Conservation (phyloP, 371 early-diverging fungal species). For the Blyttiomyces sp. region DNA sequence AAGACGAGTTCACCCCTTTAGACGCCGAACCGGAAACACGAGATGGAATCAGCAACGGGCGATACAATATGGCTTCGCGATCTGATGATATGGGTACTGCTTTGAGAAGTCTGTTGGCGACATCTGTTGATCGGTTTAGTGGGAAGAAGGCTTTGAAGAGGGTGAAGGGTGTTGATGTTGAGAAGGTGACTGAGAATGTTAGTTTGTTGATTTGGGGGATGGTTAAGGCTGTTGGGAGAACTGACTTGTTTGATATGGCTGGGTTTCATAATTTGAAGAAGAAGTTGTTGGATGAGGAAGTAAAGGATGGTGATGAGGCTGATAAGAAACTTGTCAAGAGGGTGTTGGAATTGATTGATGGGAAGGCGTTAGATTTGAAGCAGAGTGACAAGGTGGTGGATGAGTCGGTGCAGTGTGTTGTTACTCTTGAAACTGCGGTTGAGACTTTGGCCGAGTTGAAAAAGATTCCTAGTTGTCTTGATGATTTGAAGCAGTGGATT, state of each 20-base stretch:
- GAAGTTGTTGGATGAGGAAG: background rate
- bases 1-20: slow-evolving; percentile 2
- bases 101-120: background rate
- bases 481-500: slow-evolving; percentile 12
- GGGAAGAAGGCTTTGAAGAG: slow-evolving; percentile 6
- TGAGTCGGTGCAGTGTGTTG: slow-evolving; percentile 4
- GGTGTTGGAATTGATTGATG: background rate
- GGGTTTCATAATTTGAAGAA: background rate
- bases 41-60: no score
- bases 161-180: background rate
- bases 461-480: background rate
- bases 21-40: background rate
- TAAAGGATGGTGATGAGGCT: background rate
- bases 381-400: background rate
- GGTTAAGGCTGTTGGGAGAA: slow-evolving; percentile 3
- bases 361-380: background rate
- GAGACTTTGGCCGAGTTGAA: background rate
- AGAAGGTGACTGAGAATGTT: background rate
- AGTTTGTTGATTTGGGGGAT: slow-evolving; percentile 1
- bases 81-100: slow-evolving; percentile 3
- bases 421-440: slow-evolving; percentile 7
- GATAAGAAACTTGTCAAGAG: background rate
- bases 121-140: background rate
- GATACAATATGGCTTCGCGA: background rate
- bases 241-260: background rate